A percentile compares a stretch with the other conserved stretches of the same genome.
Conservation (phyloP, 495 filamentous ascomycete genomes). For the Penicillium dipodomyicola region DNA sequence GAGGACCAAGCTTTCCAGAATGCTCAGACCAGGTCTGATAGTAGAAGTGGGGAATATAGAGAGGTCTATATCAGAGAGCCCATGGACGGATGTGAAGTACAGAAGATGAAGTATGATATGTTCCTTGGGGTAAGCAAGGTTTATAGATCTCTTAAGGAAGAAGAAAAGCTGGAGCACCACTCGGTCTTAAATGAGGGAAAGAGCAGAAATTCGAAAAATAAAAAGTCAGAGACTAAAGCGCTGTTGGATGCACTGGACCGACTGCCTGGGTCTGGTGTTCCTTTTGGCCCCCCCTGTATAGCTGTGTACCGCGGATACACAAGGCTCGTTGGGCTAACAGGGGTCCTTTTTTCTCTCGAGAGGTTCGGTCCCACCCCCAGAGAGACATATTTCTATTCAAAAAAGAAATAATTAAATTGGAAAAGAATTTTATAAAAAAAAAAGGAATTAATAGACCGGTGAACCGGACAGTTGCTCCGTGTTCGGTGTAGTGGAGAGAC, state of each 20-base stretch:
- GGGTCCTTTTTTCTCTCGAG: slow-evolving; percentile 1
- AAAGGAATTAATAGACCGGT: slow-evolving; percentile 14
- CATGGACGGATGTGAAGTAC: slow-evolving; percentile 8
- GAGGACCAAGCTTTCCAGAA: neutral
- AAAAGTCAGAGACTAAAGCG: slow-evolving; percentile 13
- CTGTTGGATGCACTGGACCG: slow-evolving; percentile 29
- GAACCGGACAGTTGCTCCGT: slow-evolving; percentile 22
- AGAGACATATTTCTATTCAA: neutral
- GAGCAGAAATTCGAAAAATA: slow-evolving; percentile 14
- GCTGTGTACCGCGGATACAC: slow-evolving; percentile 34
- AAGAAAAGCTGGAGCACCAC: slow-evolving; percentile 21
- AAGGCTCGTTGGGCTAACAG: slow-evolving; percentile 23
- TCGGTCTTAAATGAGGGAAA: slow-evolving; percentile 26
- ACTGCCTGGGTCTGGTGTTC: slow-evolving; percentile 19
- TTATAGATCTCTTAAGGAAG: slow-evolving; percentile 27
- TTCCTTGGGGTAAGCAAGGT: slow-evolving; percentile 15
- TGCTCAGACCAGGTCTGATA: slow-evolving; percentile 8
- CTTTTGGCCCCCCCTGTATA: slow-evolving; percentile 28
- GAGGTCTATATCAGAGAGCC: slow-evolving; percentile 10
- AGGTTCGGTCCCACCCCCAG: slow-evolving; percentile 20
- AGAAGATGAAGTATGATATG: slow-evolving; percentile 13
- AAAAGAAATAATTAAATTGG: neutral
- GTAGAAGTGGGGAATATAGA: slow-evolving; percentile 4
- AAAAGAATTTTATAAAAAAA: neutral
- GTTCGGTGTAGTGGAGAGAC: slow-evolving; percentile 7